Base-by-base conservation (phyloP, 2,329 filamentous ascomycete genomes). In the Teratosphaeria pseudoeucalypti region DNA sequence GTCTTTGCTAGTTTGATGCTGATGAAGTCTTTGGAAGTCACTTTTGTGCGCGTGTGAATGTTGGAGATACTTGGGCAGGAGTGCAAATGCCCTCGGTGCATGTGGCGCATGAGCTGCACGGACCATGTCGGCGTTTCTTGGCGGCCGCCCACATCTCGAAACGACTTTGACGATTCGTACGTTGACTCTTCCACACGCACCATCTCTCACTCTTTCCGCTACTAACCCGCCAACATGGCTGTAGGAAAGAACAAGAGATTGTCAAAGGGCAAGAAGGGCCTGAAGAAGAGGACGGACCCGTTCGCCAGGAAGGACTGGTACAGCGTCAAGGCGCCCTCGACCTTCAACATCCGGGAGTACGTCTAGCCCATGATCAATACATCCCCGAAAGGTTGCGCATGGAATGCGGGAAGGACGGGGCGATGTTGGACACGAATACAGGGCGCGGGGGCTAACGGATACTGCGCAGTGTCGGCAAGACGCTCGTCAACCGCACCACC, bases 221-320 rank as follows among this genome's bases (percentile, higher is more conserved):
- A 64, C 52, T 62, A 60, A 63, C 57, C 62, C 67, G 69, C 68
- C 68, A 73, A 65, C 68, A 74, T 90, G 87, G 87, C 87, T 84
- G 87, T 90, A 79, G 87, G 87, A 83, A 90, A 90, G 90, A 99
- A 99, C 88, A 99, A 99, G 91, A 91, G 94, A 85, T 87, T 99
- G 84, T 97, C 94, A 70, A 99, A 99, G 87, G 94, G 94, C 83
- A 99, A 97, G 90, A 99, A 99, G 87, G 92, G 94, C 80, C 85
- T 97, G 78, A 97, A 97, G 90, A 97, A 99, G 92, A 92, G 92
- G 83, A 92, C 92, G 75, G 94, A 99, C 80, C 92, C 94, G 75
- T 97, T 97, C 85, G 85, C 92, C 75, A 64, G 92, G 78, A 99
- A 99, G 86, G 94, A 97, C 79, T 97, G 95, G 90, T 99, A 92